A percentile compares a stretch with the other conserved stretches of the same genome.
Conservation (phyloP, 768 basidiomycete species). For the Cubamyces sp. region DNA sequence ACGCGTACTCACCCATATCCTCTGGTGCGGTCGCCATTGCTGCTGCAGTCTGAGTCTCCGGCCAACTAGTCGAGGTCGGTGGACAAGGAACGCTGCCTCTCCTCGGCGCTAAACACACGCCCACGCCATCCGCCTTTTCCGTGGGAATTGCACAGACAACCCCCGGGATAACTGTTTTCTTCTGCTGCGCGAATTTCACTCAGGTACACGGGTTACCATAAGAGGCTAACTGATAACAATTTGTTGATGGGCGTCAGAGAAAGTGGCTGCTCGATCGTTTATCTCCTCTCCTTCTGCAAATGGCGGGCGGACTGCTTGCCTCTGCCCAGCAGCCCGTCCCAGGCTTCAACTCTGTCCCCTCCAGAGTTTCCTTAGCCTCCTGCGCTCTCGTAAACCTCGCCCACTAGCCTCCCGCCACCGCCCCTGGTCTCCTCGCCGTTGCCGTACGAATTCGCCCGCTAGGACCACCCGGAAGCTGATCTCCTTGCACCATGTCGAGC, state of each 20-base stretch:
- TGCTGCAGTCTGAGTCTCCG: constrained; percentile 1
- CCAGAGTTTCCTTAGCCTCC: constrained; percentile 1
- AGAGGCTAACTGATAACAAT: constrained; percentile 25
- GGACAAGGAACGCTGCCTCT: neutral
- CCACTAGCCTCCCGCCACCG: constrained; percentile 8
- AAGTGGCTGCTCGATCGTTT: constrained; percentile 12
- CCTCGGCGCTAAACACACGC: neutral
- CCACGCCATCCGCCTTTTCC: neutral
- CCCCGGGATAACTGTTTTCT: neutral
- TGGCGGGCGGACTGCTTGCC: neutral
- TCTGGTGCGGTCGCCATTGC: constrained; percentile 27
- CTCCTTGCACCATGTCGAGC: constrained; percentile 18
- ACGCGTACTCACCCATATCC: constrained; percentile 26
- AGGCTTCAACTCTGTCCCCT: constrained; percentile 10
- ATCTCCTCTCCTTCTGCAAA: neutral
- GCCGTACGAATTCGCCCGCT: neutral
- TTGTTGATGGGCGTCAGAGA: constrained; percentile 10
- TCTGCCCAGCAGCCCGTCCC: neutral
- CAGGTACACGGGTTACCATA: neutral
- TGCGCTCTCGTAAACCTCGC: constrained; percentile 12
- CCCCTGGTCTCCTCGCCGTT: neutral
- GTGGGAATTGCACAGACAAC: constrained; percentile 5
- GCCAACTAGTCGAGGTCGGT: neutral
- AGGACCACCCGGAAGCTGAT: neutral
- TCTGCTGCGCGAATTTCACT: neutral